Conservation (phyloP, 257 asterid species). For the Penstemon eatonii region DNA sequence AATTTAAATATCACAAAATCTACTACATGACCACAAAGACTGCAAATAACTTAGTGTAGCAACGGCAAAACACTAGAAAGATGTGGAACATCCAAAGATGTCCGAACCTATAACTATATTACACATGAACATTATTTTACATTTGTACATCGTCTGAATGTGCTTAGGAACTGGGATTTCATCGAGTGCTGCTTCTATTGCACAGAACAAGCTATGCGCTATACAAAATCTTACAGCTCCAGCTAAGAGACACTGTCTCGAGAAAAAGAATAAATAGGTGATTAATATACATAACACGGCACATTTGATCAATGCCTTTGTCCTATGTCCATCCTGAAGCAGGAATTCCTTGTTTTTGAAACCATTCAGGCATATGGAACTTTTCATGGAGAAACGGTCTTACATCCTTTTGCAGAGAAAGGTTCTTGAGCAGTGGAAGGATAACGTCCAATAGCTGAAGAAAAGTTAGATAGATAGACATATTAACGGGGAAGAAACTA, state of each 20-base stretch:
- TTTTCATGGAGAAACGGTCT: conserved; percentile 67
- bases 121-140: conserved; percentile 42
- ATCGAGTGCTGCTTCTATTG: conserved; percentile 30
- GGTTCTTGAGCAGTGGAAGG: conserved; percentile 90
- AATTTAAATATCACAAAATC: conserved; percentile 30
- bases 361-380: conserved; percentile 96
- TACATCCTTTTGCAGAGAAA: conserved; percentile 80
- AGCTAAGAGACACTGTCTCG: conserved; percentile 38
- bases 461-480: background rate
- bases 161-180: conserved; percentile 28
- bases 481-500: conserved; percentile 23
- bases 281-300: conserved; percentile 19
- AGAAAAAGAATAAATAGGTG: conserved; percentile 34
- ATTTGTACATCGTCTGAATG: conserved; percentile 34
- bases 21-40: conserved; percentile 27
- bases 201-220: conserved; percentile 35
- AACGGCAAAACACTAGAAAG: conserved; percentile 30
- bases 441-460: conserved; percentile 83
- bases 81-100: conserved; percentile 25
- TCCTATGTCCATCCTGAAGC: conserved; percentile 54
- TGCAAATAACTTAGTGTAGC: conserved; percentile 33
- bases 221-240: conserved; percentile 43
- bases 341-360: conserved; percentile 84
- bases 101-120: conserved; percentile 41
- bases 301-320: conserved; percentile 16